Percentiles rank a stretch among this genome's conserved stretches.
phyloP scores from a whole-genome alignment of 768 basidiomycete species.

The Mycena capillaripes region DNA sequence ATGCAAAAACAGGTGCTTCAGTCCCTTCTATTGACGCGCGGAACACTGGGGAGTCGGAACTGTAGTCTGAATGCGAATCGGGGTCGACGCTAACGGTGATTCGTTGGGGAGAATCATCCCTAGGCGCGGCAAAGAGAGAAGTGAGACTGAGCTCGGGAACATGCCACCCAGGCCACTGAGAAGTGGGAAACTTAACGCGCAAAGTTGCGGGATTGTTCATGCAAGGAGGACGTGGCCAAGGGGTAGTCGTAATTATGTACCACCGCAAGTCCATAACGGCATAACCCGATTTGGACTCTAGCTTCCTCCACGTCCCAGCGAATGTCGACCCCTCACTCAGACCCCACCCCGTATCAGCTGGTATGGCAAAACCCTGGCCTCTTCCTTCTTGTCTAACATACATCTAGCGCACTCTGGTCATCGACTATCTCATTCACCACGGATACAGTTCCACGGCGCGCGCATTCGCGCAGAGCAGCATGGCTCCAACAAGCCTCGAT shows the following conservation, averaged over 20 bases:
- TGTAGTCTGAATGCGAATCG: slow-evolving; percentile 48
- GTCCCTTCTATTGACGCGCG: slow-evolving; percentile 43
- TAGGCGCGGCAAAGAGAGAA: slow-evolving; percentile 28
- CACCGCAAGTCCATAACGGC: too few relatives aligned
- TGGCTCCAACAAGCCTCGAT: slow-evolving; percentile 69
- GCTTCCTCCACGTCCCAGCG: not conserved
- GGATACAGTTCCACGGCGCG: slow-evolving; percentile 80
- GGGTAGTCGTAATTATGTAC: not conserved
- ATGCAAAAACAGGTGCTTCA: slow-evolving; percentile 33
- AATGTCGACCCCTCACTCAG: not conserved
- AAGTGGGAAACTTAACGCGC: slow-evolving; percentile 49
- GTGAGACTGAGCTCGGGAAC: slow-evolving; percentile 47
- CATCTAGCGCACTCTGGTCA: slow-evolving; percentile 72
- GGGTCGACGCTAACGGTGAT: slow-evolving; percentile 49
- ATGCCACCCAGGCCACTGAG: slow-evolving; percentile 53
- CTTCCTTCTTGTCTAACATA: not conserved
- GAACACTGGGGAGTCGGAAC: slow-evolving; percentile 55
- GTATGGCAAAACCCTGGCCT: slow-evolving; percentile 10
- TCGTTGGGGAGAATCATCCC: slow-evolving; percentile 21
- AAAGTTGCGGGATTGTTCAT: slow-evolving; percentile 40
- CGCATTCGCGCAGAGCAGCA: slow-evolving; percentile 75
- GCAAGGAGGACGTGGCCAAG: slow-evolving; percentile 4
- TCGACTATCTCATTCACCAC: slow-evolving; percentile 83
- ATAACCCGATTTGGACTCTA: too few relatives aligned
- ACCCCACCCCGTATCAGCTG: slow-evolving; percentile 32